Evolutionary conservation across 78 protist species (phyloP), one percentile per base, ranked within the genome.

Genomic region (Dictyostelium firmibasis): DNA sequence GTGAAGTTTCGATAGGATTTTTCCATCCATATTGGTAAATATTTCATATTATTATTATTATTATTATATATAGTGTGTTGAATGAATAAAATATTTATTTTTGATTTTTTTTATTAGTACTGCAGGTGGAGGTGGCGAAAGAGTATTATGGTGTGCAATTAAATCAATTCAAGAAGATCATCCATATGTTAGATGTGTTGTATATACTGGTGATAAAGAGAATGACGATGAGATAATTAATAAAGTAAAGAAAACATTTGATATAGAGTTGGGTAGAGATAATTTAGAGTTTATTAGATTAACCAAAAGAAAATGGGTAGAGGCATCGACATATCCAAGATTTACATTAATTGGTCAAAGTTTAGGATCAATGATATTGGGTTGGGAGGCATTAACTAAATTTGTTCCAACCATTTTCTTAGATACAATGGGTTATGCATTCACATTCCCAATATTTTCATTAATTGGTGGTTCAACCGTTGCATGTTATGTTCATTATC

Each of bases 401-500:
- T 60, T 35, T 23, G 60, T 72, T 44, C 97, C 97, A 31, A 92
- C 92, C 29, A 67, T 96, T 43, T 96, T 91, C 25, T 76, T 96
- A 0, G 99, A 98, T 79, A 91, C 98, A 11, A 97, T 86, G 96
- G 99, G 99, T 9, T 78, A 36, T 70, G 98, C 99, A 20, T 96
- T 95, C 33, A 81, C 98, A 13, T 97, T 82, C 81, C 98, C 98
- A 20, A 81, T 97, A 10, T 95, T 96, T 23, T 38, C 81, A 18
- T 1, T 29, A 29, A 20, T 95, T 23, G 97, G 92, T 47, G 97
- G 97, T n/a, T 91, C 94, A 25, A 60, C 25, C 1, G 95, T 97
- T 11, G 95, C 88, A 5, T 67, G 96, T 76, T 99, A 99, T 70
- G 96, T 93, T 20, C 99, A 99, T 86, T 99, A 98, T 85, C 99